phyloP scores from a whole-genome alignment of 164 flowering plant species.

The Vitis cinerea region DNA sequence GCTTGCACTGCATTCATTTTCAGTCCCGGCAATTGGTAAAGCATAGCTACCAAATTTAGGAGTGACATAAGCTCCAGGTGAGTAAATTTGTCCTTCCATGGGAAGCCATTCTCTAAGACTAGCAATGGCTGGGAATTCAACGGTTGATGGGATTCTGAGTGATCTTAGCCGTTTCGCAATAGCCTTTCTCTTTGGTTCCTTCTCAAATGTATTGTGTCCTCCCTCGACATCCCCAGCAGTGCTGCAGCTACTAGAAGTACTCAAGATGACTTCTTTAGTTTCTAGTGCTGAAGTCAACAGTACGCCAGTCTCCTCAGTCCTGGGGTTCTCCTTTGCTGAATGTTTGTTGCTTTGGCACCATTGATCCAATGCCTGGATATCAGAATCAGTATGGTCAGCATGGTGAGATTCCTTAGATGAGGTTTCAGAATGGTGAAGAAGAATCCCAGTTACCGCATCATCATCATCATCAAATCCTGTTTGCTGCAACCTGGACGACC shows the following conservation, averaged over 20 bases:
- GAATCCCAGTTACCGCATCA: background rate
- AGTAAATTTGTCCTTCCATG: conserved; percentile 16
- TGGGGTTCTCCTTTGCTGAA: too few relatives aligned
- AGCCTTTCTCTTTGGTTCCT: conserved; percentile 28
- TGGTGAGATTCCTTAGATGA: conserved; percentile 1
- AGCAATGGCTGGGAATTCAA: conserved; percentile 24
- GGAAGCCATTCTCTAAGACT: conserved; percentile 25
- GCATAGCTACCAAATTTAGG: conserved; percentile 38
- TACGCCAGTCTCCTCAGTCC: background rate
- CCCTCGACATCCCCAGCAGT: background rate
- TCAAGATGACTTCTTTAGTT: background rate
- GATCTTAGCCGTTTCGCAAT: conserved; percentile 27
- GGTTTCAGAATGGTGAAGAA: background rate
- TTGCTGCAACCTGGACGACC: background rate
- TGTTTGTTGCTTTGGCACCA: background rate
- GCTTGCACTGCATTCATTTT: conserved; percentile 9
- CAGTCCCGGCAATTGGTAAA: background rate
- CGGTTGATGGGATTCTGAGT: conserved; percentile 25
- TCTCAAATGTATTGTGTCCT: background rate
- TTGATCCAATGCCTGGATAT: background rate
- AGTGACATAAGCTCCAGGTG: conserved; percentile 26
- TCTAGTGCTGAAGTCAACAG: background rate
- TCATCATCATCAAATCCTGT: background rate
- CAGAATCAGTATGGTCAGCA: background rate
- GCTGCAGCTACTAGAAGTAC: background rate